Evolutionary conservation across 345 rosid genomes (phyloP), one percentile per base, ranked within the genome.

Genomic region (Moricandia moricandioides): DNA sequence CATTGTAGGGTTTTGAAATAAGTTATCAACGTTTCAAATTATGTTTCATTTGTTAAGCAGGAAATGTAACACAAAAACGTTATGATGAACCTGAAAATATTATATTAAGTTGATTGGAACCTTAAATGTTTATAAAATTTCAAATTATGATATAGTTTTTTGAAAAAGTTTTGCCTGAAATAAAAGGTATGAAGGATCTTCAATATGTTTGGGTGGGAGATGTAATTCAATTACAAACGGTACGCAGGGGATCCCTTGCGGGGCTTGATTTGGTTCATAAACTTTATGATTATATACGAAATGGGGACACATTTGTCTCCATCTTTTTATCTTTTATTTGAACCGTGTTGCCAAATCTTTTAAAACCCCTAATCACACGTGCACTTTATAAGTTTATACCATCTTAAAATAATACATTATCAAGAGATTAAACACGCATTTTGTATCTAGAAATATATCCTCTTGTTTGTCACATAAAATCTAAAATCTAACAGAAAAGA

Each of bases 151-250:
- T 27, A 43, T 13, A 59, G 12, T 30, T 29, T 43, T 11, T 43
- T 43, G 14, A 12, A 43, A 43, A 6, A 45, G 51, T 1, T 45
- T 45, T 45, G 2, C 6, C 29, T 18, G 4, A 18, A 21, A 54
- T 3, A 18, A 54, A 54, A 54, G 13, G 60, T 21, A 24, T 10
- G 37, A 59, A 12, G 37, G 63, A 59, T 58, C 33, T 60, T 61
- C 27, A 61, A 59, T 6, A 13, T 10, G 4, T 16, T 69, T 52
- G 10, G 79, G 79, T 62, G 70, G 79, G 74, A 69, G 79, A 69
- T 39, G 47, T 37, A 61, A 62, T 69, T n/a, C 35, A 69, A 68
- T 29, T 33, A 35, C 14, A 45, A 68, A 52, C 56, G 52, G 2
- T 61, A 68, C 30, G 30, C 9, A n/a, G 51, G 33, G 11, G 12